Evolutionary conservation across 2,329 filamentous ascomycete genomes (phyloP), one percentile per base, ranked within the genome.

Genomic region (Epichloe gansuensis): DNA sequence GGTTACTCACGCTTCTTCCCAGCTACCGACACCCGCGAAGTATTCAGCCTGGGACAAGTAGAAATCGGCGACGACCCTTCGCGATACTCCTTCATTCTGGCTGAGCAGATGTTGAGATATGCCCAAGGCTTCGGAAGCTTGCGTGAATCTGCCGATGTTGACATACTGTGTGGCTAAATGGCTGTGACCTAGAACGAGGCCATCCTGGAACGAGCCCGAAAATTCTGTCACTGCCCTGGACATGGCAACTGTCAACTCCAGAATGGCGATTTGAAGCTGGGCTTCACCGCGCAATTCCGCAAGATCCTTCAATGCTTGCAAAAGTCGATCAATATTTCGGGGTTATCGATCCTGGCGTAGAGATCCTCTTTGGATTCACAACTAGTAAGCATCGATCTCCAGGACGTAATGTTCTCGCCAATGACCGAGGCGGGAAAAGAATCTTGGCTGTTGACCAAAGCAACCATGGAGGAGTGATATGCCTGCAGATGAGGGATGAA

Each of bases 11-110:
- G 80, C 85, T 67, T 85, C 82, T 9, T 82, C 75, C 15, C 79
- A 69, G 48, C 82, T 81, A 9, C 85, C 85, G 12, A 83, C 77
- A 1, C 79, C 78, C 17, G 91, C 71, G 31, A 84, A 74, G 64
- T 90, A 89, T 64, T 95, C 88, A 0, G 86, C 83, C 55, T 83
- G 82, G 0, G 82, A 80, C 6, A 95, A 69, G 57, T 90, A 78
- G 64, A 85, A 85, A 15, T 68, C 67, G 9, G 73, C 73, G 21
- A 73, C 57, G 5, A 72, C 65, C 17, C 75, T 70, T 12, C 64
- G 64, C 2, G 71, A 67, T 3, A 64, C 55, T 0, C 61, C 61
- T n/a, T 69, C 63, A n/a, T 69, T 62, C 50, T 69, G 62, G 43
- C 66, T 60, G 8, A 72, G 57, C 17, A 75, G 74, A 21, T 70